Percentiles rank a stretch among this genome's conserved stretches.
Evolutionary conservation across 148 eudicot species (phyloP).

Genomic region (Vaccinium macrocarpon): DNA sequence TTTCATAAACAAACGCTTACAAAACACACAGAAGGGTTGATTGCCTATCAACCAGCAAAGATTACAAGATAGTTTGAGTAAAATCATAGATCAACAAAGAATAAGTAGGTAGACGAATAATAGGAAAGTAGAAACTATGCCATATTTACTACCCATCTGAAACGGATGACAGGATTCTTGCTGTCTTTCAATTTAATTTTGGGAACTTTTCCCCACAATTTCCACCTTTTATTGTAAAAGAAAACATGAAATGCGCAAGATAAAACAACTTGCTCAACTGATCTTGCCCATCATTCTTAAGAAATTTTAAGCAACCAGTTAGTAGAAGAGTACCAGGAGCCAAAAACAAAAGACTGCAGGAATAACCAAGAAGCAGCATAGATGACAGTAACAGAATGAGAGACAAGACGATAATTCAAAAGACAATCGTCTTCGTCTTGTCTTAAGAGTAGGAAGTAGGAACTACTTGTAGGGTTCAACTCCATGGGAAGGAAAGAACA

Average conservation of each 20-base stretch:
- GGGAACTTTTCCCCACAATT: not conserved
- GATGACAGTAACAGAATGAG: not conserved
- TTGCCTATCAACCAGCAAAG: not conserved
- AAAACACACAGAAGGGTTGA: not conserved
- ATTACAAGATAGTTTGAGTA: not conserved
- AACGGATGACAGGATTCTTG: not conserved
- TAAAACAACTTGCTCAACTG: not conserved
- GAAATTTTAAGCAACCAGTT: not conserved
- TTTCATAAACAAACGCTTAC: constrained; percentile 6
- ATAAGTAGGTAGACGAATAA: too few species aligned
- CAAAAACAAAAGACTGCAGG: not conserved
- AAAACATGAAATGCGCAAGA: not conserved
- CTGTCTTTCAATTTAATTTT: not conserved
- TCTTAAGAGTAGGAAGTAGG: not conserved
- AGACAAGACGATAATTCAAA: not conserved
- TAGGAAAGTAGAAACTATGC: not conserved
- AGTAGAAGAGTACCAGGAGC: not conserved
- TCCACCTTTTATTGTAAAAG: not conserved
- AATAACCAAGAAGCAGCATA: constrained; percentile 1
- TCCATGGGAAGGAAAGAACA: not conserved
- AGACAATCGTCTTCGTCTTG: not conserved
- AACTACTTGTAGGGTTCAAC: not conserved
- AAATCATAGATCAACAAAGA: too few species aligned
- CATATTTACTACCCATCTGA: not conserved
- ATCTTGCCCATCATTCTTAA: not conserved